Conservation (phyloP, 2,329 filamentous ascomycete species). For the Catunica adiposa region DNA sequence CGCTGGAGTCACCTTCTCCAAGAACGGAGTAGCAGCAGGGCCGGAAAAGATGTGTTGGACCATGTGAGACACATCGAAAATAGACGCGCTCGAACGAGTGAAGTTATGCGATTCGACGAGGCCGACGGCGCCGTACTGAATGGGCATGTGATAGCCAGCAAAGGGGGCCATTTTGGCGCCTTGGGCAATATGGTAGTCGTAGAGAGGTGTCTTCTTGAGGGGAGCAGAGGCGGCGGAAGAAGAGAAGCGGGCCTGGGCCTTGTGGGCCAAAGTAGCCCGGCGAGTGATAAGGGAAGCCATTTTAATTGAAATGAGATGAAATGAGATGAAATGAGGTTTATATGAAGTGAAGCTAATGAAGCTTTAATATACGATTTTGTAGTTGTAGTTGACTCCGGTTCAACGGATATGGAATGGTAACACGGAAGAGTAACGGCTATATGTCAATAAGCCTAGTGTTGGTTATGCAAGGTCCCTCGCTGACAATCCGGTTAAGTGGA, state of each 20-base stretch:
- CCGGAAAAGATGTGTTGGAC: constrained; percentile 77
- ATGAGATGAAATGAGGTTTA: neutral
- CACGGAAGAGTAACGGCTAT: neutral
- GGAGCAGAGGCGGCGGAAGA: constrained; percentile 16
- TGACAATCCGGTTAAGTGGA: neutral
- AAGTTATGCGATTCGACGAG: constrained; percentile 77
- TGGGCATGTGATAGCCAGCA: constrained; percentile 80
- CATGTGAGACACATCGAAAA: constrained; percentile 98
- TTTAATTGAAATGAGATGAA: neutral
- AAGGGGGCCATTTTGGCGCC: constrained; percentile 96
- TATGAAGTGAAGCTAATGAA: neutral
- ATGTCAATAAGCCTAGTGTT: neutral
- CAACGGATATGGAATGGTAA: neutral
- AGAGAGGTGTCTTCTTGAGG: constrained; percentile 52
- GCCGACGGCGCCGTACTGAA: constrained; percentile 65
- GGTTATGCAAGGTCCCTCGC: neutral
- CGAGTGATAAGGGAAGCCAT: constrained; percentile 12
- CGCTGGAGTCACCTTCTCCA: constrained; percentile 71
- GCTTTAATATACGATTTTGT: neutral
- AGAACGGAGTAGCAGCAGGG: constrained; percentile 60
- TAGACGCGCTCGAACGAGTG: constrained; percentile 70
- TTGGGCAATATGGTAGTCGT: constrained; percentile 59
- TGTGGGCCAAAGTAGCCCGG: constrained; percentile 6
- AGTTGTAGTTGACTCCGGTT: neutral
- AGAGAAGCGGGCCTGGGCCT: constrained; percentile 9